Percentiles rank a stretch among this genome's conserved stretches.
These are phyloP conservation scores for Fraxinus americana DNA, from an alignment of 257 asterid genomes.

Conservation along the genomic window DNA sequence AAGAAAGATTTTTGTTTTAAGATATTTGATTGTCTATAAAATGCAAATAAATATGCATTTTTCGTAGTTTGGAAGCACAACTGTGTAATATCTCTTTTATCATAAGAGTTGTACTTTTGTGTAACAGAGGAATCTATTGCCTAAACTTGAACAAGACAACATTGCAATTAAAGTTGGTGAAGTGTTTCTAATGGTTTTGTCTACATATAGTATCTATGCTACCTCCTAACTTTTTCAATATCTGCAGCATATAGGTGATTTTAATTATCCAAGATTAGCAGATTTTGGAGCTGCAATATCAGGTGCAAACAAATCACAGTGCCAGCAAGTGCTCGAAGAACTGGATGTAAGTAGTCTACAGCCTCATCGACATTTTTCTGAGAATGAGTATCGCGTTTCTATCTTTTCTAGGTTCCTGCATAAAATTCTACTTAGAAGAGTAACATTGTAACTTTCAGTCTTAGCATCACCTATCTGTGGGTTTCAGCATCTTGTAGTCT, in stretches of 20 bases:
- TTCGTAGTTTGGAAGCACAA: constrained; percentile 3
- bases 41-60: not conserved
- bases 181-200: not conserved
- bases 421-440: not conserved
- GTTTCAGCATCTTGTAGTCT: not conserved
- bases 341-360: constrained; percentile 71
- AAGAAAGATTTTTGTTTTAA: not conserved
- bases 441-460: constrained; percentile 8
- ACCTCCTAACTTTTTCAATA: constrained; percentile 33
- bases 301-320: constrained; percentile 82
- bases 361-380: not conserved
- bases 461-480: not conserved
- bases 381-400: constrained; percentile 7
- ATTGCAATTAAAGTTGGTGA: constrained; percentile 12
- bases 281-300: constrained; percentile 99
- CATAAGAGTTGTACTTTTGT: constrained; percentile 6
- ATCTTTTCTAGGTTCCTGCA: not conserved
- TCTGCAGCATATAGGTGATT: constrained; percentile 94
- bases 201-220: constrained; percentile 16
- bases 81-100: not conserved
- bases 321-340: constrained; percentile 98
- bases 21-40: constrained; percentile 12
- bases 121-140: constrained; percentile 11
- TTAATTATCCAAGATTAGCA: constrained; percentile 92
- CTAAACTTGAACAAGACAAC: not conserved